Evolutionary conservation across 129 eudicot genomes (phyloP).

Genomic region (Calendula officinalis): DNA sequence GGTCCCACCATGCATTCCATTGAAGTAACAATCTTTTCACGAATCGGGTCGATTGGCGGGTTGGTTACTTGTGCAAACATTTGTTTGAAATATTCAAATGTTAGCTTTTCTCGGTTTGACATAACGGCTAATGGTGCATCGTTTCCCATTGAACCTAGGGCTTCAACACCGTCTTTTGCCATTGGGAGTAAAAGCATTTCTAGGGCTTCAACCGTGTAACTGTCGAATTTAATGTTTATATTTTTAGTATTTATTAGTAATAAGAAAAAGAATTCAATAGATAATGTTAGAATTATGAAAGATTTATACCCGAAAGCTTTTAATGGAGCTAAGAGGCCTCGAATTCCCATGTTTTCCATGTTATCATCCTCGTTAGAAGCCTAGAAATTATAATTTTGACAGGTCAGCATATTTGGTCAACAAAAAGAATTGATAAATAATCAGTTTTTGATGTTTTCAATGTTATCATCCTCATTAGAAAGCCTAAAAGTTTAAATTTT

Average conservation of each 20-base stretch:
- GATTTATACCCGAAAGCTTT: constrained; percentile 84
- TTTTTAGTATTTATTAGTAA: not conserved
- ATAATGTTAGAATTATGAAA: not conserved
- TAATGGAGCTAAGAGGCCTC: constrained; percentile 80
- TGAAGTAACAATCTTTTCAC: constrained; percentile 97
- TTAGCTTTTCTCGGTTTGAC: constrained; percentile 93
- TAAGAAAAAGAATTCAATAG: not conserved
- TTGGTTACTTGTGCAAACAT: constrained; percentile 99
- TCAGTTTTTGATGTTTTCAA: constrained; percentile 65
- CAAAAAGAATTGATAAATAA: not conserved
- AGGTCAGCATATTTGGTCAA: constrained; percentile 10
- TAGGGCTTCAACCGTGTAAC: constrained; percentile 79
- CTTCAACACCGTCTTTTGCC: constrained; percentile 96
- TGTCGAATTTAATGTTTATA: constrained; percentile 20
- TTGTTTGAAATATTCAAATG: constrained; percentile 93
- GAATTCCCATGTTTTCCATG: constrained; percentile 85
- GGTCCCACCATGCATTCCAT: constrained; percentile 99
- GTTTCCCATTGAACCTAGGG: constrained; percentile 99
- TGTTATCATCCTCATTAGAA: constrained; percentile 60
- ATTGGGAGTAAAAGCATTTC: constrained; percentile 96
- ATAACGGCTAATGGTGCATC: constrained; percentile 99
- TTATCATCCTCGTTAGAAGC: constrained; percentile 57
- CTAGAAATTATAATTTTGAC: constrained; percentile 21
- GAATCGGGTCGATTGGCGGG: constrained; percentile 96
- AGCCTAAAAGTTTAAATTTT: constrained; percentile 31